Evolutionary conservation across 2,329 filamentous ascomycete genomes (phyloP).

Genomic region (Tolypocladium ovalisporum): DNA sequence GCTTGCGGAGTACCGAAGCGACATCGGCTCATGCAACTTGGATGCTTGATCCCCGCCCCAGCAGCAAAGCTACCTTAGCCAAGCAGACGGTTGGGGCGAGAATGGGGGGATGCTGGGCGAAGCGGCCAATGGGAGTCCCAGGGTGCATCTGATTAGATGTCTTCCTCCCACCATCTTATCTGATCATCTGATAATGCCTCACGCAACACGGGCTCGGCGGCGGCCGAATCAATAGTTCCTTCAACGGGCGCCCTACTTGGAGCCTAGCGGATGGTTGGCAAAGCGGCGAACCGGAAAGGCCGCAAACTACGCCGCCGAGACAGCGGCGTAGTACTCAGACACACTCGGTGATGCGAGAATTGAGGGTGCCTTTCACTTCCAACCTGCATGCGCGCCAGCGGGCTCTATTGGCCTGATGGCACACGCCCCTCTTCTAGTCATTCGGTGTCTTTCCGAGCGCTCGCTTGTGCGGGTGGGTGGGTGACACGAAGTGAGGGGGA

Average conservation of each 20-base stretch:
- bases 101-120: neutral
- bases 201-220: neutral
- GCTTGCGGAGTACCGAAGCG: neutral
- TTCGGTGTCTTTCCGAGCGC: neutral
- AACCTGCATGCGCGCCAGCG: neutral
- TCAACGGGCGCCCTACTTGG: neutral
- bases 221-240: neutral
- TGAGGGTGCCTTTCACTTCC: neutral
- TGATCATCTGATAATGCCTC: constrained; percentile 9
- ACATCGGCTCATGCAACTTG: neutral
- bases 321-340: neutral
- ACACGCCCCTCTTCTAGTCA: neutral
- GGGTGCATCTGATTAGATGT: constrained; percentile 17
- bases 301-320: neutral
- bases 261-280: neutral
- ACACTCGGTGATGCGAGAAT: neutral
- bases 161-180: constrained; percentile 6
- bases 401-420: neutral
- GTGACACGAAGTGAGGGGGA: neutral
- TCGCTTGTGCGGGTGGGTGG: neutral
- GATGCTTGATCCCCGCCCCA: neutral
- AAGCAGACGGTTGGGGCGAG: neutral
- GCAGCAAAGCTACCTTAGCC: neutral
- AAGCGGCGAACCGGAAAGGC: no score
- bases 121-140: constrained; percentile 8